phyloP scores from a whole-genome alignment of 2,329 filamentous ascomycete genomes.

The Cladosporium sp. region DNA sequence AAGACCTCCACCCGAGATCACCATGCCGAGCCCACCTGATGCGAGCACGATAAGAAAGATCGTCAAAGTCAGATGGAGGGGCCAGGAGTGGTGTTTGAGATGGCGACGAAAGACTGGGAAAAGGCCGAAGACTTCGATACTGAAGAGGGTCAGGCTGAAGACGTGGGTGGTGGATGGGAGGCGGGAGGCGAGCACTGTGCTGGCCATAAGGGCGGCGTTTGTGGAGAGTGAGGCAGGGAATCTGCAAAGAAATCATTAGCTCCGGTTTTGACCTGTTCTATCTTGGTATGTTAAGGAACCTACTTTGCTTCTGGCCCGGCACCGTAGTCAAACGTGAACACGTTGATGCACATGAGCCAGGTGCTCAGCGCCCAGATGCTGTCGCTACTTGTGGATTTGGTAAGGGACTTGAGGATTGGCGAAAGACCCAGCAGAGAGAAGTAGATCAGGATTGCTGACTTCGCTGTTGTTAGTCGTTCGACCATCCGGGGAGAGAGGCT shows the following conservation, averaged over 20 bases:
- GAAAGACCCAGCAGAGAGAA: slow-evolving; percentile 87
- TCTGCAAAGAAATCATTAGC: slow-evolving; percentile 16
- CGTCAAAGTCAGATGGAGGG: slow-evolving; percentile 74
- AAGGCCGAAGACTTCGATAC: slow-evolving; percentile 93
- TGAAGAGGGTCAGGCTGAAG: slow-evolving; percentile 91
- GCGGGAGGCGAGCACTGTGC: slow-evolving; percentile 85
- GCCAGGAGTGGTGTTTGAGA: slow-evolving; percentile 75
- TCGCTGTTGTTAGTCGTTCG: slow-evolving; percentile 72
- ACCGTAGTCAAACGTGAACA: slow-evolving; percentile 97
- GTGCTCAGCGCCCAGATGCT: slow-evolving; percentile 97
- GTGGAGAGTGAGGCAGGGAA: slow-evolving; percentile 79
- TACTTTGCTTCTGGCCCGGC: slow-evolving; percentile 56
- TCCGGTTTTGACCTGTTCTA: too few species aligned
- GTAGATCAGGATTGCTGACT: slow-evolving; percentile 90
- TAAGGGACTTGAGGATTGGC: slow-evolving; percentile 95
- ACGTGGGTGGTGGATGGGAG: slow-evolving; percentile 89
- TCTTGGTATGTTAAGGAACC: too few species aligned
- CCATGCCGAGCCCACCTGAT: slow-evolving; percentile 69
- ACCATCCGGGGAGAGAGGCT: slow-evolving; percentile 53
- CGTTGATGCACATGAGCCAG: slow-evolving; percentile 89
- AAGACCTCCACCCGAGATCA: slow-evolving; percentile 51
- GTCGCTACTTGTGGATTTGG: slow-evolving; percentile 83
- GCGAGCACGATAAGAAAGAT: slow-evolving; percentile 72
- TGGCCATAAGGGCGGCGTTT: slow-evolving; percentile 94
- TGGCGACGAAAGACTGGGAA: slow-evolving; percentile 97